Percentiles rank a stretch among this genome's conserved stretches.
Evolutionary conservation across 2,329 filamentous ascomycete genomes (phyloP).

Genomic region (Alternaria panax): DNA sequence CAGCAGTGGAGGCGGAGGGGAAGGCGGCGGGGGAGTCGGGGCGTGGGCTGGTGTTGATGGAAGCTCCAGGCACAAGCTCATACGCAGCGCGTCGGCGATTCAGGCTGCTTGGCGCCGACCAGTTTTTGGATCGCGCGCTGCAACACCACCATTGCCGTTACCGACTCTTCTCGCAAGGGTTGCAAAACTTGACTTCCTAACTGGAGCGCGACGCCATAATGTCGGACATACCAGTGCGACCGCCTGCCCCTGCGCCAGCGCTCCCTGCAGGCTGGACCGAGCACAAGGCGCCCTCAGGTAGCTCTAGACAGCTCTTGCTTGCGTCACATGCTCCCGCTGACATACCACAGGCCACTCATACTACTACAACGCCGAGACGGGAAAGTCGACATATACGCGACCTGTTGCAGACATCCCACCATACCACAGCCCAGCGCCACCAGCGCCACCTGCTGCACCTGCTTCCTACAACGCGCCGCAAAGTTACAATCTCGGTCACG

Average conservation of each 20-base stretch:
- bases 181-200: neutral
- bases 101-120: slow-evolving; percentile 37
- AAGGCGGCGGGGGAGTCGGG: slow-evolving; percentile 33
- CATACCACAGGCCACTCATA: slow-evolving; percentile 73
- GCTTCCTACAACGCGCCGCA: slow-evolving; percentile 11
- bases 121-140: slow-evolving; percentile 34
- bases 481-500: slow-evolving; percentile 17
- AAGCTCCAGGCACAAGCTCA: slow-evolving; percentile 51
- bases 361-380: slow-evolving; percentile 83
- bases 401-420: slow-evolving; percentile 54
- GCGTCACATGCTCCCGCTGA: slow-evolving; percentile 30
- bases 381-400: slow-evolving; percentile 85
- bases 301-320: slow-evolving; percentile 17
- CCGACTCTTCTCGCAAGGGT: neutral
- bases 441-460: slow-evolving; percentile 10
- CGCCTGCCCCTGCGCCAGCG: slow-evolving; percentile 56
- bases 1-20: slow-evolving; percentile 22
- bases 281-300: slow-evolving; percentile 82
- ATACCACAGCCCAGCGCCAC: slow-evolving; percentile 5
- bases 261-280: slow-evolving; percentile 89
- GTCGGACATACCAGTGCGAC: slow-evolving; percentile 41
- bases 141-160: slow-evolving; percentile 22
- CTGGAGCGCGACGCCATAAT: slow-evolving; percentile 17
- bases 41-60: slow-evolving; percentile 36
- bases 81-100: slow-evolving; percentile 42